Conservation (phyloP, 1,139 yeast species). For the Geotrichum candidum region DNA sequence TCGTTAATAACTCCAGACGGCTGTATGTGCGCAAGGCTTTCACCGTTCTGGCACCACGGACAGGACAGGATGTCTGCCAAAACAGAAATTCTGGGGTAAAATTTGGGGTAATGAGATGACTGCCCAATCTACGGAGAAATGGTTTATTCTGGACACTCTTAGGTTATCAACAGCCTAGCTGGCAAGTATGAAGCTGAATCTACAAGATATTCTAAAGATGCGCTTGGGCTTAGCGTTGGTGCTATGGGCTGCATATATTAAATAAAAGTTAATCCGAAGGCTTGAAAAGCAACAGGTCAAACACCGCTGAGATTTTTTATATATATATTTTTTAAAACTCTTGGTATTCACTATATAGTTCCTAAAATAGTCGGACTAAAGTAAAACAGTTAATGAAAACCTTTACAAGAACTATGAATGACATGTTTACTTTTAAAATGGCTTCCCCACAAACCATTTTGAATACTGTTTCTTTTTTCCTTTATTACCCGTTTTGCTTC, state of each 20-base stretch:
- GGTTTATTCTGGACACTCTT: background rate
- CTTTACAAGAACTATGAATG: background rate
- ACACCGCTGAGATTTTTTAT: background rate
- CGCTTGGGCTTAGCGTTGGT: background rate
- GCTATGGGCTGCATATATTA: background rate
- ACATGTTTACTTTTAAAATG: background rate
- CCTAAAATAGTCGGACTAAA: background rate
- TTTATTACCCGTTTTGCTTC: background rate
- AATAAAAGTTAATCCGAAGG: background rate
- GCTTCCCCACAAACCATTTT: background rate
- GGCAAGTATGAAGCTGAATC: background rate
- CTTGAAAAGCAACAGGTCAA: background rate
- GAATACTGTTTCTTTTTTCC: background rate
- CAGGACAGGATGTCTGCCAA: background rate
- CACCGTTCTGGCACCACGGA: background rate
- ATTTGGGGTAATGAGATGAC: background rate
- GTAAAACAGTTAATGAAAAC: background rate
- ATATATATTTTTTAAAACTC: background rate
- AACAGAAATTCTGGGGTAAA: background rate
- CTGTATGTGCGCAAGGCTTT: background rate
- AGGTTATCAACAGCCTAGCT: background rate
- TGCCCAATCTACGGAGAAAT: background rate
- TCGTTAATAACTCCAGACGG: background rate
- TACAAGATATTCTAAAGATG: background rate
- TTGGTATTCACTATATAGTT: background rate